Evolutionary conservation across 1,284 basidiomycete species (phyloP), one percentile per base, ranked within the genome.

Genomic region (Trametes hirsuta): DNA sequence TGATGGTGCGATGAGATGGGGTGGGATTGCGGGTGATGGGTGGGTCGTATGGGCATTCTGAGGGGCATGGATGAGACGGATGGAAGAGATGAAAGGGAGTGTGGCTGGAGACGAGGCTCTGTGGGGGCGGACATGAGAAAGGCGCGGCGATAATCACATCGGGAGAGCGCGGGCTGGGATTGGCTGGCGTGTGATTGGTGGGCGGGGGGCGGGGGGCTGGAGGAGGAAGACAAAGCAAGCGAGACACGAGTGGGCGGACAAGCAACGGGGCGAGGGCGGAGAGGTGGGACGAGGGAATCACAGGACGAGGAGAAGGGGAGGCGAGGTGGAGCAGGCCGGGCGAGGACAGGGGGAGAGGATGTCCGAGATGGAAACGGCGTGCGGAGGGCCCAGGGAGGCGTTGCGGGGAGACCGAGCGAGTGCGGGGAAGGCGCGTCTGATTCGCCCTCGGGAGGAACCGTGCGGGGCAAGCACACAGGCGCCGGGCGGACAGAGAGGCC

Each of bases 1-100:
- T 51, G 53, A 56, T 65, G 55, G 51, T 58, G 45, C 46, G 59
- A 64, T 55, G 57, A n/a, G 57, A 60, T 63, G 57, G 48, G 18
- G 18, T 18, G 18, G 18, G 51, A 47, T 44, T 42, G 61, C 49
- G 56, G 47, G n/a, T 53, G 56, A 59, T 52, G 53, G 34, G 24
- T 1, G 51, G 35, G 53, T 40, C n/a, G 61, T 42, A 52, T 58
- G 49, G 44, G n/a, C 48, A 21, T 30, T 4, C 24, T 18, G 57
- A 35, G 40, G 49, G 35, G 56, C 36, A 59, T 47, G 47, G 48
- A 50, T 37, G 39, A 47, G 41, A 56, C 52, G 55, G 56, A 58
- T 51, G 54, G 52, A 55, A 55, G 34, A 54, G 49, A 55, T 58
- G 56, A 25, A 41, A n/a, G 48, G 40, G 30, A 30, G 30, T 30